Base-by-base conservation (phyloP, 805 yeast species). In the Candida xiaguanensis region DNA sequence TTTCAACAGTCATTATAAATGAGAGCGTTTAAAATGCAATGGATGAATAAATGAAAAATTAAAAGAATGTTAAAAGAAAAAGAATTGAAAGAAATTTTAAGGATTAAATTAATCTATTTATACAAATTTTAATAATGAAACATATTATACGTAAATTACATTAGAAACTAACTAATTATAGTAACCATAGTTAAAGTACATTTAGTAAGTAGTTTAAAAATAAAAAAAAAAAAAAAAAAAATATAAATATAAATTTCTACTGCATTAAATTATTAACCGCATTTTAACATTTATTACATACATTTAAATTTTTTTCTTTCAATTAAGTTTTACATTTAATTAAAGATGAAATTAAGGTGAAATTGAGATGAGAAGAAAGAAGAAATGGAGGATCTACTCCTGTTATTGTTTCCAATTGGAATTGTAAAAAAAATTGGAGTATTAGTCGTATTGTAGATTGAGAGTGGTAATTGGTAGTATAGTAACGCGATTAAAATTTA, bases 1-100 rank as follows among this genome's bases (percentile, higher is more conserved):
- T 17, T 14, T 34, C 36, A 14, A 23, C 28, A 32, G 36, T 32
- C 36, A 32, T 32, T 15, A 16, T 30, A 27, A 6, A 5, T 4
- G 9, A 20, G 24, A 9, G 9, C 9, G 24, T 20, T 6, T 20
- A 9, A 20, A n/a, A n/a, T n/a, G n/a, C n/a, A n/a, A 22, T 8
- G 14, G 20, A 36, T 36, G 6, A 9, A 20, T 20, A 20, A 20
- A 20, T 9, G 6, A 7, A 33, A 27, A 31, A 32, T 24, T 22
- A 11, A 22, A 16, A 15, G 30, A 32, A 24, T 20, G 38, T 37
- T n/a, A 36, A 26, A 23, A 32, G 28, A 22, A 41, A 17, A 33
- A 24, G 32, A 36, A 39, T 14, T n/a, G 29, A 39, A 30, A 38
- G 35, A 22, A 33, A 18, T 14, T 13, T 23, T 20, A 19, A 15